phyloP scores from a whole-genome alignment of 2,329 filamentous ascomycete species.

The Amylocarpus encephaloides region DNA sequence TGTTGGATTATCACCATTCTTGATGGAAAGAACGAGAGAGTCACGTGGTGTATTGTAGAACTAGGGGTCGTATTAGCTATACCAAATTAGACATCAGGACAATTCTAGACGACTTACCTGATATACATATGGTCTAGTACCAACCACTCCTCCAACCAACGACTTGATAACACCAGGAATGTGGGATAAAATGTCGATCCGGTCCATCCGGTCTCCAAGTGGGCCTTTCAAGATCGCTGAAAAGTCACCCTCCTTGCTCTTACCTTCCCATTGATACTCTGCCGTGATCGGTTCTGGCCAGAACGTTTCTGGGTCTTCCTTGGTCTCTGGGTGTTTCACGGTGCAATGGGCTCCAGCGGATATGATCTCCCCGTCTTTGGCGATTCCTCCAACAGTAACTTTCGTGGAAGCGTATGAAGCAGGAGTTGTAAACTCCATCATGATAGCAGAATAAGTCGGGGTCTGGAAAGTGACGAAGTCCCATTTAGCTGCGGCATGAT shows the following conservation, averaged over 20 bases:
- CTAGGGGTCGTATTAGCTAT: slow-evolving; percentile 39
- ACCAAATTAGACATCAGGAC: not conserved
- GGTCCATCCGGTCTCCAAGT: slow-evolving; percentile 66
- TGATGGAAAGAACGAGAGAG: slow-evolving; percentile 69
- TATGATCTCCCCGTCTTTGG: slow-evolving; percentile 74
- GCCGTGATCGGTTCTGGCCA: slow-evolving; percentile 82
- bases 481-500: slow-evolving; percentile 88
- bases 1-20: slow-evolving; percentile 72
- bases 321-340: slow-evolving; percentile 62
- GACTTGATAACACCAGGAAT: slow-evolving; percentile 93
- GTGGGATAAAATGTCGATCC: slow-evolving; percentile 93
- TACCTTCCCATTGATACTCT: slow-evolving; percentile 73
- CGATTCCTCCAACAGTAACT: slow-evolving; percentile 77
- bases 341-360: slow-evolving; percentile 61
- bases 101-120: slow-evolving; percentile 52
- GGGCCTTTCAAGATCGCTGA: slow-evolving; percentile 62
- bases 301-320: slow-evolving; percentile 68
- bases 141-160: slow-evolving; percentile 80
- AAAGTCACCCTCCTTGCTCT: slow-evolving; percentile 69
- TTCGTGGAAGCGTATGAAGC: slow-evolving; percentile 82
- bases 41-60: slow-evolving; percentile 51
- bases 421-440: slow-evolving; percentile 97
- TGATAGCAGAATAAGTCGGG: slow-evolving; percentile 74
- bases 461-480: slow-evolving; percentile 92
- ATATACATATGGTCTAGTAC: slow-evolving; percentile 96